phyloP scores from a whole-genome alignment of 306 rosid genomes.

The Sophora flavescens region DNA sequence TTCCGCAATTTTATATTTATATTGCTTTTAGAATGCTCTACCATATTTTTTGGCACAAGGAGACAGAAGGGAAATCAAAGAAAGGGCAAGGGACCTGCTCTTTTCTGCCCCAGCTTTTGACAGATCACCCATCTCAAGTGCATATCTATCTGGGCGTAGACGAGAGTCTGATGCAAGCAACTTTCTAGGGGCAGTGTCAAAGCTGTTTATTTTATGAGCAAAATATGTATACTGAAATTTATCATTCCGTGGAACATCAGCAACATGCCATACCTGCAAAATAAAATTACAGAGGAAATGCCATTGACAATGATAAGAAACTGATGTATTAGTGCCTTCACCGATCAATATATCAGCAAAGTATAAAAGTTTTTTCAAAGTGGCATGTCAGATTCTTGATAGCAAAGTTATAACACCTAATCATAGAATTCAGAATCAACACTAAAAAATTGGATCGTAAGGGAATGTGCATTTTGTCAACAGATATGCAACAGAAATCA shows the following conservation, averaged over 20 bases:
- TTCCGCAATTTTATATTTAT: slow-evolving; percentile 29
- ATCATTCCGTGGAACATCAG: slow-evolving; percentile 76
- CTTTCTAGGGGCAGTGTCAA: slow-evolving; percentile 77
- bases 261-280: slow-evolving; percentile 90
- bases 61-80: slow-evolving; percentile 28
- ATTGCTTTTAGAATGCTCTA: slow-evolving; percentile 31
- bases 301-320: slow-evolving; percentile 20
- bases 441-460: background rate
- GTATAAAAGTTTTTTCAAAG: background rate
- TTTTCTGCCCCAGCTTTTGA: slow-evolving; percentile 90
- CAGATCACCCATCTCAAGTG: slow-evolving; percentile 86
- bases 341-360: slow-evolving; percentile 33
- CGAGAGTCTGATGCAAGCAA: slow-evolving; percentile 92
- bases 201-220: slow-evolving; percentile 92
- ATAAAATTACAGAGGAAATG: slow-evolving; percentile 38
- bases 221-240: slow-evolving; percentile 86
- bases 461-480: background rate
- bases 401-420: slow-evolving; percentile 19
- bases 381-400: slow-evolving; percentile 26
- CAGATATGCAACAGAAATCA: background rate
- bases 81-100: slow-evolving; percentile 63
- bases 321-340: slow-evolving; percentile 12
- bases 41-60: slow-evolving; percentile 1
- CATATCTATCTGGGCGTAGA: slow-evolving; percentile 90
- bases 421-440: slow-evolving; percentile 27